These are phyloP conservation scores for Backusella psychrophila DNA, from an alignment of 192 early-diverging fungal genomes.

Conservation along the genomic window DNA sequence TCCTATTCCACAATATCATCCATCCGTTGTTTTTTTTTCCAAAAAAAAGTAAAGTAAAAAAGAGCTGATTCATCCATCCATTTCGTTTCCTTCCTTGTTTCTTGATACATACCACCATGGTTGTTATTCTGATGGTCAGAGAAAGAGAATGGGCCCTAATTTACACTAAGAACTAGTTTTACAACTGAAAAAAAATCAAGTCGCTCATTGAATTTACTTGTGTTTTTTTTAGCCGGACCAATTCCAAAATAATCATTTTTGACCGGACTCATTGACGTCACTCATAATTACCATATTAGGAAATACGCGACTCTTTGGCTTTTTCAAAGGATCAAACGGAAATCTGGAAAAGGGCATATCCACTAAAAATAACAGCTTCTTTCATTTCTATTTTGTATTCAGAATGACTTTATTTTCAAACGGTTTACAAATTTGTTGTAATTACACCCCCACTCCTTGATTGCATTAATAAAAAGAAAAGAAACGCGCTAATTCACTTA, in stretches of 20 bases:
- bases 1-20: no score
- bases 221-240: not conserved
- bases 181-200: not conserved
- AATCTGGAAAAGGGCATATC: not conserved
- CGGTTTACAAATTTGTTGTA: not conserved
- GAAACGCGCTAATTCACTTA: not conserved
- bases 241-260: not conserved
- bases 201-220: not conserved
- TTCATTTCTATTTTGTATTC: not conserved
- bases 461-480: not conserved
- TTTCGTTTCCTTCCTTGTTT: not conserved
- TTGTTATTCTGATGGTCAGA: constrained; percentile 26
- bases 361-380: not conserved
- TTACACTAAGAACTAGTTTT: constrained; percentile 7
- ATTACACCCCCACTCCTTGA: not conserved
- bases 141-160: constrained; percentile 24
- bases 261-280: not conserved
- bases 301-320: not conserved
- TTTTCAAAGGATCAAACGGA: not conserved
- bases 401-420: not conserved
- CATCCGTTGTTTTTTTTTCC: not conserved
- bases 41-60: not conserved
- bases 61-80: constrained; percentile 15
- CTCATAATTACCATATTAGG: not conserved
- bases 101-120: constrained; percentile 31